phyloP scores from a whole-genome alignment of 306 rosid species.

The Prunus mume region DNA sequence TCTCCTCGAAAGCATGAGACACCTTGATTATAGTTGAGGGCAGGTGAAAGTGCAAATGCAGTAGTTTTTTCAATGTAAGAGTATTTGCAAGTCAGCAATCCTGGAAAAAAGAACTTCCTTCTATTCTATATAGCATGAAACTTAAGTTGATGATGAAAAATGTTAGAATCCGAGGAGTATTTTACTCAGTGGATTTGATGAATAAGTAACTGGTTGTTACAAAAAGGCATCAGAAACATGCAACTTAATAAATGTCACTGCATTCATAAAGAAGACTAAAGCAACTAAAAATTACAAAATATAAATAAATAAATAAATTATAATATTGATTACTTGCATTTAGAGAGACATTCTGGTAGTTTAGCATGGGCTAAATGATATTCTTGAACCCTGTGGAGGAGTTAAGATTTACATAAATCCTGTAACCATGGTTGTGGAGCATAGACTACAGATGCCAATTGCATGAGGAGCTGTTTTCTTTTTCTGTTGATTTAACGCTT shows the following conservation, averaged over 20 bases:
- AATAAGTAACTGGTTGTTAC: no score
- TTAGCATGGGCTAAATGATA: no score
- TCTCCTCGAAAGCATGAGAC: neutral
- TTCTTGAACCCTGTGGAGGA: neutral
- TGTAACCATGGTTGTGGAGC: neutral
- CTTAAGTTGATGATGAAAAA: no score
- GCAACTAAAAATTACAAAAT: neutral
- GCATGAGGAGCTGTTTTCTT: conserved; percentile 4
- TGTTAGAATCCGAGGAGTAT: no score
- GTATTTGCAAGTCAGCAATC: neutral
- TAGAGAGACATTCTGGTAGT: no score
- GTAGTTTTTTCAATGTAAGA: neutral
- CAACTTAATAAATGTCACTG: no score
- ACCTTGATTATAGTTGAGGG: neutral
- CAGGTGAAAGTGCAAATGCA: neutral
- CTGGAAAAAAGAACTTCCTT: neutral
- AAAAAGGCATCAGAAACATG: no score
- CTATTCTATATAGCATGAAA: neutral
- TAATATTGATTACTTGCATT: no score
- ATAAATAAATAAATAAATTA: no score
- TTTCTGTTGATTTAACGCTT: neutral
- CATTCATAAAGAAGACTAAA: no score
- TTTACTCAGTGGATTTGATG: no score
- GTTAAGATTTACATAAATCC: neutral
- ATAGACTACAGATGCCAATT: conserved; percentile 2